Evolutionary conservation across 2,329 filamentous ascomycete species (phyloP), one percentile per base, ranked within the genome.

Genomic region (Colletotrichum lindemuthianum): DNA sequence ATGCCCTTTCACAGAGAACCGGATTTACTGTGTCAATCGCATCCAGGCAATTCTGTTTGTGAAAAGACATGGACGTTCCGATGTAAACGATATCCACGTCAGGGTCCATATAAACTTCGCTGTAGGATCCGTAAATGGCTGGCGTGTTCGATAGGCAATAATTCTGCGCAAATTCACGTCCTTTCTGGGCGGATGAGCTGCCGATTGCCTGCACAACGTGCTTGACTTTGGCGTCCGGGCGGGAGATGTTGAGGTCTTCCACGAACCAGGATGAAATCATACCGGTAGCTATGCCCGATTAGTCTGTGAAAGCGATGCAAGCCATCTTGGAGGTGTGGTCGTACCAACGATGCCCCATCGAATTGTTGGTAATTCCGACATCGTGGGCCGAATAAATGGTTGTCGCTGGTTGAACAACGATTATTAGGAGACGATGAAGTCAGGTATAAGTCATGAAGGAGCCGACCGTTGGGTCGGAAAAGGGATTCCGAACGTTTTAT

Each of bases 51-150:
- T 79, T 78, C 36, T 76, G 72, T 65, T 76, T 77, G 70, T 83
- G 81, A 56, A 82, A 79, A 34, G 73, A 75, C 63, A 82, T 79
- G 0, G 81, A 81, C 8, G 77, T 81, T 40, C 79, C 80, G 44
- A 83, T 78, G 69, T 83, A 82, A 48, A 83, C 71, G 16, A 80
- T 76, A 61, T 83, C 80, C 33, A 82, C 79, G 8, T 75, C 61
- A 0, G 76, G 72, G 60, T 82, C 78, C 24, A 69, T 68, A 65
- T 80, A 82, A 11, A 80, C 72, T 37, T 78, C 73, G 3, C 72
- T 68, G 56, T 83, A 82, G 51, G 71, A 76, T 4, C 73, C 76
- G 45, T 81, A 80, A 24, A 80, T 60, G 10, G 71, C 67, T 3
- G 79, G 77, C 7, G 60, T 59, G 16, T 68, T 55, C 43, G 69